phyloP scores from a whole-genome alignment of 306 rosid species.

The Astragalus membranaceus region DNA sequence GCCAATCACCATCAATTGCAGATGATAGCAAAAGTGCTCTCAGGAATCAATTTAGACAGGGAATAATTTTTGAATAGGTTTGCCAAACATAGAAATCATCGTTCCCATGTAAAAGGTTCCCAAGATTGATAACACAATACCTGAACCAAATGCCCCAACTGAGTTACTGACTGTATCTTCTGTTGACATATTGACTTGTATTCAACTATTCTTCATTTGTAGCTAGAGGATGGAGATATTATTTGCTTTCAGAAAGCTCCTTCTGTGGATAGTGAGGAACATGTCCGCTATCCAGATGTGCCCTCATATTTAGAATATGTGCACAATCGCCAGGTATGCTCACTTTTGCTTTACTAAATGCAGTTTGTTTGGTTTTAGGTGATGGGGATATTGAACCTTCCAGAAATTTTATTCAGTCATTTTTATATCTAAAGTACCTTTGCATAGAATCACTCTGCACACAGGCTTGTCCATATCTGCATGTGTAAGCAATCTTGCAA shows the following conservation, averaged over 20 bases:
- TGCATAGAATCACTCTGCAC: background rate
- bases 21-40: background rate
- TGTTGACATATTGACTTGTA: background rate
- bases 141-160: background rate
- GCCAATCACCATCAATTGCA: background rate
- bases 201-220: conserved; percentile 16
- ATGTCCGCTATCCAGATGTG: conserved; percentile 68
- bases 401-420: background rate
- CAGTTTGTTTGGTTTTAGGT: conserved; percentile 1
- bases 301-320: conserved; percentile 91
- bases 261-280: conserved; percentile 46
- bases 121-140: background rate
- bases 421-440: background rate
- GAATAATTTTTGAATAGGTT: background rate
- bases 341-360: background rate
- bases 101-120: background rate
- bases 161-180: background rate
- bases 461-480: background rate
- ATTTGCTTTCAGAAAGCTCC: conserved; percentile 76
- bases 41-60: background rate
- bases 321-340: conserved; percentile 77
- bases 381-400: background rate
- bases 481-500: background rate
- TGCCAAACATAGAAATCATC: background rate
- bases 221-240: conserved; percentile 96